phyloP scores from a whole-genome alignment of 345 rosid genomes.

The Arabidopsis suecica region DNA sequence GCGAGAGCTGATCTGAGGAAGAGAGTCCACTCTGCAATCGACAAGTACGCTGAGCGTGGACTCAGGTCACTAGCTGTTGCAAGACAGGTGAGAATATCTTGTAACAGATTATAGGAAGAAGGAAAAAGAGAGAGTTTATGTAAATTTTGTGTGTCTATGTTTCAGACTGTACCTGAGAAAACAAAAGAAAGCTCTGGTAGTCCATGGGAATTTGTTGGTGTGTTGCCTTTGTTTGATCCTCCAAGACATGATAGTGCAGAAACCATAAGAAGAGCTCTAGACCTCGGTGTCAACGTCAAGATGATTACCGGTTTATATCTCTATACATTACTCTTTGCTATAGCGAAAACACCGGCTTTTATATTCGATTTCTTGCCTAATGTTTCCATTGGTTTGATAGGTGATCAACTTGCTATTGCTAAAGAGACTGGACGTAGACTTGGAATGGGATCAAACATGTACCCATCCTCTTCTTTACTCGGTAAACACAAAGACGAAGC shows the following conservation, averaged over 20 bases:
- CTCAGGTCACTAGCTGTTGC: conserved; percentile 79
- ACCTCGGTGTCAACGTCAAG: conserved; percentile 95
- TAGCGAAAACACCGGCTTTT: not conserved
- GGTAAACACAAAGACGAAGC: conserved; percentile 68
- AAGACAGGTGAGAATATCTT: conserved; percentile 62
- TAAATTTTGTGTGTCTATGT: not conserved
- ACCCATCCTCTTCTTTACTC: conserved; percentile 86
- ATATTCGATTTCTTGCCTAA: not conserved
- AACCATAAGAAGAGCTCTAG: conserved; percentile 85
- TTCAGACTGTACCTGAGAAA: conserved; percentile 73
- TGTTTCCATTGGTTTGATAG: not conserved
- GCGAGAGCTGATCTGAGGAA: conserved; percentile 62
- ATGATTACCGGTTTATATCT: conserved; percentile 80
- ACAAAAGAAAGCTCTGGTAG: conserved; percentile 71
- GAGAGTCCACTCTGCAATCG: conserved; percentile 66
- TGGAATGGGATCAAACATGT: conserved; percentile 97
- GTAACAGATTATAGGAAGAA: not conserved
- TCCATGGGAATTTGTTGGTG: conserved; percentile 85
- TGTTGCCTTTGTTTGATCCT: conserved; percentile 79
- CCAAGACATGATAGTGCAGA: conserved; percentile 99
- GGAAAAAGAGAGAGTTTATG: not conserved
- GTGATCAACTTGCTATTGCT: conserved; percentile 65
- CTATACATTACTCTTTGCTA: not conserved
- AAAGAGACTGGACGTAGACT: conserved; percentile 96
- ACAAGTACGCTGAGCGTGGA: conserved; percentile 82